Evolutionary conservation across 305 asterid genomes (phyloP).

Genomic region (Fraxinus latifolia): DNA sequence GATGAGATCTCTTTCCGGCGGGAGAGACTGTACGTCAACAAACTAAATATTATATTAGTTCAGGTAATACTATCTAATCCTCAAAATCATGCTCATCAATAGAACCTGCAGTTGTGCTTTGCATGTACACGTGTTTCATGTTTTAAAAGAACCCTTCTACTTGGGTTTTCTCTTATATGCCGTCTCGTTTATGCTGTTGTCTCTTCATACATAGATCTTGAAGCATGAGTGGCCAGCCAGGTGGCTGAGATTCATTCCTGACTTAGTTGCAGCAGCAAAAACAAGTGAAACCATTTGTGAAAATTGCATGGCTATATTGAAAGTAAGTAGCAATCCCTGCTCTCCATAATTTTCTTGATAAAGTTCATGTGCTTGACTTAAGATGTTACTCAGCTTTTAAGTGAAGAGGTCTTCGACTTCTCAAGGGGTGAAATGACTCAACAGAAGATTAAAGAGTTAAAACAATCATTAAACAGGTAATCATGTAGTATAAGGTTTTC

Average conservation of each 20-base stretch:
- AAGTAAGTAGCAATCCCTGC: slow-evolving; percentile 37
- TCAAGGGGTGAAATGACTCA: slow-evolving; percentile 99
- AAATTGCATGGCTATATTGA: slow-evolving; percentile 96
- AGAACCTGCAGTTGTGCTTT: not conserved
- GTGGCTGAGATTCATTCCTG: slow-evolving; percentile 95
- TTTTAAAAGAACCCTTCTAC: not conserved
- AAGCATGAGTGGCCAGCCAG: slow-evolving; percentile 99
- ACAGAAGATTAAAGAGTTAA: slow-evolving; percentile 92
- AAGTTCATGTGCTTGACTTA: slow-evolving; percentile 22
- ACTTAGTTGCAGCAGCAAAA: slow-evolving; percentile 93
- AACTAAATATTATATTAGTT: slow-evolving; percentile 83
- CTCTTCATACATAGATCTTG: slow-evolving; percentile 57
- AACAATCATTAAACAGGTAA: slow-evolving; percentile 88
- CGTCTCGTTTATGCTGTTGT: slow-evolving; percentile 11
- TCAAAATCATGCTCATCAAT: slow-evolving; percentile 10
- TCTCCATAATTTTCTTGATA: slow-evolving; percentile 2
- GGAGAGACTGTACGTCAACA: slow-evolving; percentile 85
- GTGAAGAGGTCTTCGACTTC: slow-evolving; percentile 99
- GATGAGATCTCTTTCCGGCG: slow-evolving; percentile 85
- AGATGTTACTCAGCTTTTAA: slow-evolving; percentile 61
- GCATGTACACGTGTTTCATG: not conserved
- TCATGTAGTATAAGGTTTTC: not conserved
- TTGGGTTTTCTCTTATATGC: slow-evolving; percentile 5
- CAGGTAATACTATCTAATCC: slow-evolving; percentile 55
- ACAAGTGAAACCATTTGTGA: slow-evolving; percentile 93